Evolutionary conservation across 305 asterid species (phyloP), one percentile per base, ranked within the genome.

Genomic region (Solanum hybrid): DNA sequence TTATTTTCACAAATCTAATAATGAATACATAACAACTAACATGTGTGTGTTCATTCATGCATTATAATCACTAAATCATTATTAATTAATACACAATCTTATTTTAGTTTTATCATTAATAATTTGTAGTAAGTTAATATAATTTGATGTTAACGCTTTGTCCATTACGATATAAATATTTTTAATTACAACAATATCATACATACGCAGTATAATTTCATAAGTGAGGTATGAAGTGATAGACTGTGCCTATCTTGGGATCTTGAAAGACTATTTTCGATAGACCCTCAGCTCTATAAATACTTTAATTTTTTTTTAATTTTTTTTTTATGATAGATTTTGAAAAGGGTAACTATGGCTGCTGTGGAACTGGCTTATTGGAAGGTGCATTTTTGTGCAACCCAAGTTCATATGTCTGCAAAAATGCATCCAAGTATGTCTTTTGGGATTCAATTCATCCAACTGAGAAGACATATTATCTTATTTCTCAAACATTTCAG

Each of bases 371-470:
- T 37, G 99, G 99, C 6, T 27, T 87, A 80, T 2, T 97, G 40
- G 99, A 96, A 90, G 80, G 94, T 9, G 37, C 96, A 87, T 88
- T 91, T 64, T 0, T 94, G 79, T 96, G 99, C 95, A 97, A 96
- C 86, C 51, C 91, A 2, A 75, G 77, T 22, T 91, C 96, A 12
- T 40, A 88, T 3, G 92, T 95, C 1, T 96, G 99, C 86, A 34
- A 89, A 1, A 93, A 96, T 90, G 94, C 95, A 19, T 75, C 91
- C 2, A 93, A 96, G 17, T 97, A 95, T 38, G 90, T 95, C 3
- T 97, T 93, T 37, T 97, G 95, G 94, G 99, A 96, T 89, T 92
- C 99, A 0, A 93, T 97, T 36, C 99, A 97, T 40, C 99, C 99
- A 3, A 90, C 95, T 10, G 93, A 96, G 34, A 92, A 24, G 84